Evolutionary conservation across 1,284 basidiomycete species (phyloP), one percentile per base, ranked within the genome.

Genomic region (Mixia osmundae): DNA sequence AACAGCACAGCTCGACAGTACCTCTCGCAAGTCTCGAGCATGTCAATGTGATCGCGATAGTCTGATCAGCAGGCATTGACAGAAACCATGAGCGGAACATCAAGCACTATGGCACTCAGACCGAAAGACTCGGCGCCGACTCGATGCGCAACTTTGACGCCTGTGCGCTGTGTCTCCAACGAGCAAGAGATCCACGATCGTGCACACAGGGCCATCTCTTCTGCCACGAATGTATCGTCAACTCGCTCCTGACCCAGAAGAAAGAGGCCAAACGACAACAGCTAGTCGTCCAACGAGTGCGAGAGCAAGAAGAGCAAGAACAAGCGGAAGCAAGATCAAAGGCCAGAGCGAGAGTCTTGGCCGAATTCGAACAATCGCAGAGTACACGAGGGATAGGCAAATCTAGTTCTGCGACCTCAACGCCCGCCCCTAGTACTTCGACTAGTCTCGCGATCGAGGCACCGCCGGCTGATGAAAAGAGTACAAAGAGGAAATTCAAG

Each of bases 241-340:
- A 44, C 21, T 43, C 43, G 11, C 38, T 56, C 8, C 72, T 85
- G 43, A 62, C 65, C 12, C 85, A 91, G 61, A 80, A 80, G 57
- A 74, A 72, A 41, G 74, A 78, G 42, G 83, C 89, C 46, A 82
- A 83, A 54, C 63, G 67, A 15, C 78, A 85, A 55, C 76, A 80
- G 51, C 66, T 66, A 10, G 68, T 69, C 35, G 57, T 91, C 25
- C 74, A 74, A 38, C 60, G 62, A 0, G 60, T 82, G 53, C 73
- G 70, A 52, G 66, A 62, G 40, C 75, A 82, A 42, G 74, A 72
- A 9, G 73, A 76, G 48, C 68, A 67, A 35, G 76, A 82, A 54
- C 67, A 67, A 37, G 56, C 61, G 12, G 60, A 65, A 24, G 76
- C 69, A 0, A 63, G 68, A 41, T 64, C 67, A 37, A 69, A 68